Percentiles rank a stretch among this genome's conserved stretches.
Conservation (phyloP, 306 rosid species). For the Begonia loranthoides region DNA sequence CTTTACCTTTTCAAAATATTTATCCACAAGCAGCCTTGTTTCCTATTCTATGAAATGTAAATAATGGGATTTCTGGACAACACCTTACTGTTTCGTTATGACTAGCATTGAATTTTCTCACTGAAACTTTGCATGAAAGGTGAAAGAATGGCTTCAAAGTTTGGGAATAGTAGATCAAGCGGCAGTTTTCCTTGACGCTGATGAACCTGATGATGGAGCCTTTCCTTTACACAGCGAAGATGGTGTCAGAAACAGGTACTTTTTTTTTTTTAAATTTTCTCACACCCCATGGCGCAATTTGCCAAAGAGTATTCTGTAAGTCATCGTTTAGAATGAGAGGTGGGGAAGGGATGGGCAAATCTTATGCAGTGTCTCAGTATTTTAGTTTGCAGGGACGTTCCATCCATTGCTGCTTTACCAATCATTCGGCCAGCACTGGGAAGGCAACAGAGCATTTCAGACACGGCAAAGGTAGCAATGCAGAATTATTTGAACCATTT, state of each 20-base stretch:
- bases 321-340: background rate
- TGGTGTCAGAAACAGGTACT: constrained; percentile 49
- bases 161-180: constrained; percentile 73
- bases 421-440: constrained; percentile 71
- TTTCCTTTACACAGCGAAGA: constrained; percentile 56
- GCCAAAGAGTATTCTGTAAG: too few species aligned
- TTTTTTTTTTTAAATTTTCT: background rate
- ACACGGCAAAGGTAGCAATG: constrained; percentile 73
- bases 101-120: too few species aligned
- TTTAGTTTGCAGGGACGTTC: constrained; percentile 50
- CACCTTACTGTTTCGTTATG: too few species aligned
- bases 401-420: constrained; percentile 70
- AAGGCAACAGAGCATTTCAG: constrained; percentile 61
- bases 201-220: constrained; percentile 75
- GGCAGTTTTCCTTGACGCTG: constrained; percentile 58
- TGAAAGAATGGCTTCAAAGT: constrained; percentile 91
- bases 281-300: too few species aligned
- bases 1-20: constrained; percentile 1
- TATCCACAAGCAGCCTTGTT: background rate
- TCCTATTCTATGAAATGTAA: background rate
- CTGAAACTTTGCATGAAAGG: constrained; percentile 25
- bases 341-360: background rate
- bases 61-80: too few species aligned
- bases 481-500: constrained; percentile 77
- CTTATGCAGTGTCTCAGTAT: constrained; percentile 5